Evolutionary conservation across 2,329 filamentous ascomycete species (phyloP), one percentile per base, ranked within the genome.

Genomic region (Clarireedia hainanense): DNA sequence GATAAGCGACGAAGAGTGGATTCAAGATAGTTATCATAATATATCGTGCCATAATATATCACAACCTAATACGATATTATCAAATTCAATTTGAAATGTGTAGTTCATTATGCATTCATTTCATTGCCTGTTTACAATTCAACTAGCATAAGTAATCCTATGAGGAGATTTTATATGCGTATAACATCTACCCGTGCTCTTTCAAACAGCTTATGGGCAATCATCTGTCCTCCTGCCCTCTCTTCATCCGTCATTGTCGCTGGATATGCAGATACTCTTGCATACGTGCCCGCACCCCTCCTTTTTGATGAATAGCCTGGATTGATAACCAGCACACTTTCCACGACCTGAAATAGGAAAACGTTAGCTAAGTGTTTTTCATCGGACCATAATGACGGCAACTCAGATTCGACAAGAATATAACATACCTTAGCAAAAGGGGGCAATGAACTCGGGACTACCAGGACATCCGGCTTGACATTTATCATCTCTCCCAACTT

Each of bases 401-500:
- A 9, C 6, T 30, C 27, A 7, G 3, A 34, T 12, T 12, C 12
- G 30, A 34, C 30, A 34, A 20, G 6, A 40, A 23, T n/a, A n/a
- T 17, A 40, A 15, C 79, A 63, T 76, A 94, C 91, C 81, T 89
- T 95, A 40, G 89, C 88, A 76, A 95, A 96, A 2, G 91, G 86
- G 24, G 88, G 88, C 63, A 97, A 72, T 47, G 86, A 80, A 66
- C 90, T 95, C 1, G 94, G 92, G 47, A 88, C 76, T 48, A 97
- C 76, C 66, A 97, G 72, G 39, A 97, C 78, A 71, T 99, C 94
- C 0, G 91, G 94, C 52, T 85, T 77, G 2, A 91, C 87, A 60
- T 87, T 88, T 65, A 94, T 80, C 83, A 95, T 95, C 72, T 97
- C 94, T 17, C 89, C 91, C 17, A 97, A 74, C 73, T 94, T 92